Percentiles rank a stretch among this genome's conserved stretches.
Conservation (phyloP, 768 basidiomycete species). For the Mycena rosella region DNA sequence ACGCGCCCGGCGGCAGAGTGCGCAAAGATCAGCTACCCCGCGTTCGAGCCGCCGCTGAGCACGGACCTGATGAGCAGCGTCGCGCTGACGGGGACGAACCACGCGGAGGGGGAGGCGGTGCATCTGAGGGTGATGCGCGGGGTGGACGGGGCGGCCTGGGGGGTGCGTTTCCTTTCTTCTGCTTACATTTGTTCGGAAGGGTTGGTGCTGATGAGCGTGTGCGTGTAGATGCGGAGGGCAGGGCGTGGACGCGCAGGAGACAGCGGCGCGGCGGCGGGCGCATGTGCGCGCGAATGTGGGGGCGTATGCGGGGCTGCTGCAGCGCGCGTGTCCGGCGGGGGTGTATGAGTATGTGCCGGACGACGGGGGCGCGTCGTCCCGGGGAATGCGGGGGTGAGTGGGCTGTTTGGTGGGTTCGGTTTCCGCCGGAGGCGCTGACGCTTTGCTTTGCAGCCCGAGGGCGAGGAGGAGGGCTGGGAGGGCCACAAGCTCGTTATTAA, state of each 20-base stretch:
- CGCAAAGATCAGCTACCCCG: constrained; percentile 87
- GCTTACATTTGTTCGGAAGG: too few relatives aligned
- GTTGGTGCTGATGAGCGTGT: neutral
- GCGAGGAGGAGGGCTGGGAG: constrained; percentile 68
- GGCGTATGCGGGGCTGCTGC: constrained; percentile 90
- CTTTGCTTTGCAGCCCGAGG: constrained; percentile 25
- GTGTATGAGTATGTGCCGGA: constrained; percentile 97
- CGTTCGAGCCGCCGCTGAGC: constrained; percentile 88
- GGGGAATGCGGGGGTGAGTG: constrained; percentile 44
- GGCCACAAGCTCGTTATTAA: constrained; percentile 96
- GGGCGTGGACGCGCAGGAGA: constrained; percentile 49
- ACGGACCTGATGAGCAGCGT: constrained; percentile 95
- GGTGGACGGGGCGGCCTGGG: neutral
- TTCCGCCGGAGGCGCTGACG: neutral
- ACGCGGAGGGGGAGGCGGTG: constrained; percentile 95
- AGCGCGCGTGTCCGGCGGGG: constrained; percentile 91
- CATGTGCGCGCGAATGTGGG: constrained; percentile 84
- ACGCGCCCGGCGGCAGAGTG: constrained; percentile 77
- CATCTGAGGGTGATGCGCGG: constrained; percentile 78
- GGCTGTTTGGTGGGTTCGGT: neutral
- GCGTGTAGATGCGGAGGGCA: constrained; percentile 38
- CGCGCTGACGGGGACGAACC: constrained; percentile 92
- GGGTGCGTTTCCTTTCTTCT: neutral
- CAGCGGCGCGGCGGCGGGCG: constrained; percentile 58
- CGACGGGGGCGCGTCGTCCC: constrained; percentile 52